phyloP scores from a whole-genome alignment of 495 filamentous ascomycete species.

The Chaetomidium leptoderma region DNA sequence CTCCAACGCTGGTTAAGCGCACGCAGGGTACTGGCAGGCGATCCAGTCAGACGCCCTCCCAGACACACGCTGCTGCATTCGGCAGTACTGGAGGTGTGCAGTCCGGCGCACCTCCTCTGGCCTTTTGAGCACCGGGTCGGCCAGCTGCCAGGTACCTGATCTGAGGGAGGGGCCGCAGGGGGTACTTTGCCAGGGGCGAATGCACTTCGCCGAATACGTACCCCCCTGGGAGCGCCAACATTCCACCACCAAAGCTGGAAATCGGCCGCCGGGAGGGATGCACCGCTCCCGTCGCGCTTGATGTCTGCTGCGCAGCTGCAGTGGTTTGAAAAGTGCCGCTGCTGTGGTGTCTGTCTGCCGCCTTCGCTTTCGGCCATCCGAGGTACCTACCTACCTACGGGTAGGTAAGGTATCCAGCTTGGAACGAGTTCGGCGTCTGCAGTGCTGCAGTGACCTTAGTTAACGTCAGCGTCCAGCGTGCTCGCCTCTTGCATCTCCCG shows the following conservation, averaged over 20 bases:
- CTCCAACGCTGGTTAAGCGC: not conserved
- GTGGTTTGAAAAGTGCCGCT: no score
- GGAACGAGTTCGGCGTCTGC: no score
- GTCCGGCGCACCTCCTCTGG: not conserved
- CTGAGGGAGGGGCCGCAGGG: constrained; percentile 7
- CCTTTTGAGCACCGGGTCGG: not conserved
- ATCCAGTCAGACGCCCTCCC: constrained; percentile 13
- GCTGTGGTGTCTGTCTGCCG: no score
- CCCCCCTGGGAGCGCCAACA: constrained; percentile 15
- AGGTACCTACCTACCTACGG: no score
- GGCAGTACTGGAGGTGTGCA: constrained; percentile 8
- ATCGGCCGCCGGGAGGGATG: no score
- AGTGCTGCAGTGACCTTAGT: no score
- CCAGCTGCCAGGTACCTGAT: constrained; percentile 18
- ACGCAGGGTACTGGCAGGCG: constrained; percentile 2
- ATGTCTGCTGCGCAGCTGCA: no score
- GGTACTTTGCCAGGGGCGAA: constrained; percentile 30
- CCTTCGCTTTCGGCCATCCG: no score
- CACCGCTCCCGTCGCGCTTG: no score
- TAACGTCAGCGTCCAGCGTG: no score
- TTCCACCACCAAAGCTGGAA: constrained; percentile 8
- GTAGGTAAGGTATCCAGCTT: no score
- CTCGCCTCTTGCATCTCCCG: constrained; percentile 12
- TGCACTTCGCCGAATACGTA: constrained; percentile 16
- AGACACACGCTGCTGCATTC: constrained; percentile 21